Base-by-base conservation (phyloP, 805 yeast genomes). In the Lipomyces lipofer region DNA sequence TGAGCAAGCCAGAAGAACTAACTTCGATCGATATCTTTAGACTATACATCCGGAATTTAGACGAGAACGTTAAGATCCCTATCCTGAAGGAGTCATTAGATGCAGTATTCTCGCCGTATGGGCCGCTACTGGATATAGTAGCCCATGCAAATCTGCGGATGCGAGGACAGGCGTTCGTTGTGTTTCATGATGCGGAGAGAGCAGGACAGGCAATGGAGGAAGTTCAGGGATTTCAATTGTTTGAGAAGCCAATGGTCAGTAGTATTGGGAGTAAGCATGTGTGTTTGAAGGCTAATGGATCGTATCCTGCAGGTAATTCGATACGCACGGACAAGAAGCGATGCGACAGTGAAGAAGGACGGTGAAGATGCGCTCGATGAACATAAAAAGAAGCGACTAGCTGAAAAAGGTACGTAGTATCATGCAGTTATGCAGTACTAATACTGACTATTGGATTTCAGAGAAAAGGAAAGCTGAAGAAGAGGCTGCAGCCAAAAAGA, bases 161-260 rank as follows among this genome's bases (percentile, higher is more conserved):
- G 78, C 77, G 84, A 52, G 96, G 96, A 1, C 96, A 88, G 68
- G 96, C 95, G 1, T 88, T 87, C 67, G 75, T 88, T 4, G 80
- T 87, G 0, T 80, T 83, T 49, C 74, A 71, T 2, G 64, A 67
- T 17, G 63, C 64, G 0, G 72, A 72, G 2, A 68, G 71, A 4
- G 83, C 90, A 1, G 52, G 66, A 2, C 63, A 65, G 38, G 86
- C 85, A 0, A 64, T 78, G 2, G 70, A 72, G n/a, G 69, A 65
- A 15, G 54, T 56, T n/a, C 58, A 64, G 25, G 67, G 66, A 13
- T 60, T 62, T 35, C 56, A 53, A 38, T 51, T 85, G 10, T 75
- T 76, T 59, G 80, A 75, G 19, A 78, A 78, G 49, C 77, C 77
- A 0, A 70, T 85, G 63, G 73, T 71, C 44, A 12, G 51, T 12